Percentiles rank a stretch among this genome's conserved stretches.
Conservation (phyloP, 352 stramenopile species). For the Phytophthora rubi region DNA sequence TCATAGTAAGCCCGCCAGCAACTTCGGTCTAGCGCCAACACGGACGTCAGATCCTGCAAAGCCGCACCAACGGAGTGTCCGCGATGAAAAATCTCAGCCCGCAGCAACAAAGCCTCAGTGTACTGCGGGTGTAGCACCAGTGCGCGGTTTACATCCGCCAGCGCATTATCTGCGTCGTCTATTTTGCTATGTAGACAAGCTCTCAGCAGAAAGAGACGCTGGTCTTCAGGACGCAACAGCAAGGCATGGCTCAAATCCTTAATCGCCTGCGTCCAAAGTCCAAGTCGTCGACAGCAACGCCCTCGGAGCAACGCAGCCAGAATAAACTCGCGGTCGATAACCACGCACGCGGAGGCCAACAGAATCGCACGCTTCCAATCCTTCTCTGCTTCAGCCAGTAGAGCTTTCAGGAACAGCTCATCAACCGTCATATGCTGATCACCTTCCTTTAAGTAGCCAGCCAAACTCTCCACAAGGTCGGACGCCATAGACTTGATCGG, state of each 20-base stretch:
- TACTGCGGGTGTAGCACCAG: conserved; percentile 71
- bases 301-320: conserved; percentile 64
- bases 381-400: conserved; percentile 60
- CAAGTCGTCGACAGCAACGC: conserved; percentile 70
- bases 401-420: conserved; percentile 62
- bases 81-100: conserved; percentile 69
- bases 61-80: conserved; percentile 50
- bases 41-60: conserved; percentile 71
- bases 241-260: conserved; percentile 71
- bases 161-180: conserved; percentile 53
- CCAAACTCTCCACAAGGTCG: conserved; percentile 53
- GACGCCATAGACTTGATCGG: conserved; percentile 56
- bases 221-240: conserved; percentile 54
- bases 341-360: conserved; percentile 70
- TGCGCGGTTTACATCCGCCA: conserved; percentile 65
- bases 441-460: conserved; percentile 56
- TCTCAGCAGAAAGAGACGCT: conserved; percentile 61
- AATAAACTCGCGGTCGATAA: conserved; percentile 70
- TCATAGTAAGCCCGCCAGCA: conserved; percentile 88
- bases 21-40: conserved; percentile 57
- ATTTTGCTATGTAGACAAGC: conserved; percentile 69
- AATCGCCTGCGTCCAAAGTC: conserved; percentile 75
- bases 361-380: conserved; percentile 78
- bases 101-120: conserved; percentile 68
- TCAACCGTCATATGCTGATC: conserved; percentile 70